A percentile compares a stretch with the other conserved stretches of the same genome.
These are phyloP conservation scores for Spiromastix sp. DNA, from an alignment of 2,329 filamentous ascomycete genomes.

Conservation along the genomic window DNA sequence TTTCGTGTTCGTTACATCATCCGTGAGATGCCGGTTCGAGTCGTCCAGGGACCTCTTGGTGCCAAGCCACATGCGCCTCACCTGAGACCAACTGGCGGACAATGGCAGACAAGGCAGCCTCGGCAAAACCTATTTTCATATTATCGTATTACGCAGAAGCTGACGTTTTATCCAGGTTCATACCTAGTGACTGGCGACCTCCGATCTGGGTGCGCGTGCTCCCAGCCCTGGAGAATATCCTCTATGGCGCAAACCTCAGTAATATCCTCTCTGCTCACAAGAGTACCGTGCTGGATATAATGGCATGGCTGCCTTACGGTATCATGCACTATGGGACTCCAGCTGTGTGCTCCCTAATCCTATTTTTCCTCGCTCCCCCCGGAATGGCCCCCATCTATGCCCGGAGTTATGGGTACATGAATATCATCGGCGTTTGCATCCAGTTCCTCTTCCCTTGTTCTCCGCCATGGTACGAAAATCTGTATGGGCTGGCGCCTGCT, in stretches of 20 bases:
- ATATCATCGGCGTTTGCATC: slow-evolving; percentile 74
- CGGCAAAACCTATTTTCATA: no score
- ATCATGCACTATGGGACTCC: slow-evolving; percentile 83
- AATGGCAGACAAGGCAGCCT: no score
- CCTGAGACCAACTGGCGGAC: slow-evolving; percentile 2
- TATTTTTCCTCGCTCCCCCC: slow-evolving; percentile 84
- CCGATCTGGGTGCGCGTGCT: slow-evolving; percentile 94
- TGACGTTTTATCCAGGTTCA: slow-evolving; percentile 52
- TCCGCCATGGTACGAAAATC: slow-evolving; percentile 93
- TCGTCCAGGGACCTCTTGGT: neutral
- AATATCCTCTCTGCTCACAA: slow-evolving; percentile 91
- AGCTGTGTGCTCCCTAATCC: slow-evolving; percentile 62
- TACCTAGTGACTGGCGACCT: slow-evolving; percentile 76
- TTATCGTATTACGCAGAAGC: neutral
- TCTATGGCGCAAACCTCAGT: slow-evolving; percentile 91
- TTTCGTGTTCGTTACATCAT: neutral
- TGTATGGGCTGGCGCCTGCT: slow-evolving; percentile 79
- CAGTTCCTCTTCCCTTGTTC: slow-evolving; percentile 89
- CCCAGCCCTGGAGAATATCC: slow-evolving; percentile 87
- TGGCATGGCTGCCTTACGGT: slow-evolving; percentile 91
- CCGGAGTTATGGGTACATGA: slow-evolving; percentile 85
- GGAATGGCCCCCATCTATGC: slow-evolving; percentile 78
- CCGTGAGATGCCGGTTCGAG: neutral
- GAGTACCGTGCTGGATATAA: slow-evolving; percentile 68
- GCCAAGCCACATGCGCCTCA: slow-evolving; percentile 1